Evolutionary conservation across 2,329 filamentous ascomycete genomes (phyloP).

Genomic region (Cephalotrichum gorgonifer): DNA sequence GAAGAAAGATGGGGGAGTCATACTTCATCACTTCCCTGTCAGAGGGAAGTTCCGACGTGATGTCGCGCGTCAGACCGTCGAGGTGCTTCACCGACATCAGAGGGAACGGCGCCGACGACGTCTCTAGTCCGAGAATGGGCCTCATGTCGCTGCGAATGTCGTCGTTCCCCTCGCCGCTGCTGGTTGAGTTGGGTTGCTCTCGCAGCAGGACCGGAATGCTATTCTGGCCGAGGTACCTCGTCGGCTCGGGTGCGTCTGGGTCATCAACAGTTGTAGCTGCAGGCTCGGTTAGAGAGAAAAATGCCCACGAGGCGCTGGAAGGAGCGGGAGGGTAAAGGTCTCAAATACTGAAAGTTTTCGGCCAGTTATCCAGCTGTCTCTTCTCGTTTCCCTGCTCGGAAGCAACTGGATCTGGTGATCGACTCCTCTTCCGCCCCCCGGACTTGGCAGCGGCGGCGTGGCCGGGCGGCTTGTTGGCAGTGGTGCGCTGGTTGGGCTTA

Average conservation of each 20-base stretch:
- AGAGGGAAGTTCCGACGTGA: constrained; percentile 50
- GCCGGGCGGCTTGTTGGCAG: constrained; percentile 15
- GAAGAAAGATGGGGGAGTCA: too few relatives aligned
- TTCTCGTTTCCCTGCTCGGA: background rate
- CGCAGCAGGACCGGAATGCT: constrained; percentile 56
- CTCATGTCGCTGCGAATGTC: constrained; percentile 56
- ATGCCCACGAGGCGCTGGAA: too few relatives aligned
- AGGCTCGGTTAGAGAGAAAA: background rate
- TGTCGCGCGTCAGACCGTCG: constrained; percentile 48
- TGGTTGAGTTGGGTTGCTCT: constrained; percentile 43
- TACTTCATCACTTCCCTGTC: constrained; percentile 59
- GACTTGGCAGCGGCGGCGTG: constrained; percentile 9
- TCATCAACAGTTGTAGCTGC: constrained; percentile 32
- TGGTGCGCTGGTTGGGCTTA: constrained; percentile 42
- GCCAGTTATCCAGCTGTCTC: constrained; percentile 24
- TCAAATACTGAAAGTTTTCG: constrained; percentile 26
- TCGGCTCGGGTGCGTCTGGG: constrained; percentile 40
- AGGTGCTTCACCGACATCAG: constrained; percentile 56
- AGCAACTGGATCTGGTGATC: constrained; percentile 25
- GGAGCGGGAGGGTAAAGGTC: background rate
- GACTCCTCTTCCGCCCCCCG: constrained; percentile 25
- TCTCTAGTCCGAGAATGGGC: constrained; percentile 55
- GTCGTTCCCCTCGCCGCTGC: constrained; percentile 38
- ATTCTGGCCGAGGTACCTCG: constrained; percentile 56
- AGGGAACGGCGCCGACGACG: constrained; percentile 55